phyloP scores from a whole-genome alignment of 2,329 filamentous ascomycete genomes.

The Teratosphaeria gauchensis region DNA sequence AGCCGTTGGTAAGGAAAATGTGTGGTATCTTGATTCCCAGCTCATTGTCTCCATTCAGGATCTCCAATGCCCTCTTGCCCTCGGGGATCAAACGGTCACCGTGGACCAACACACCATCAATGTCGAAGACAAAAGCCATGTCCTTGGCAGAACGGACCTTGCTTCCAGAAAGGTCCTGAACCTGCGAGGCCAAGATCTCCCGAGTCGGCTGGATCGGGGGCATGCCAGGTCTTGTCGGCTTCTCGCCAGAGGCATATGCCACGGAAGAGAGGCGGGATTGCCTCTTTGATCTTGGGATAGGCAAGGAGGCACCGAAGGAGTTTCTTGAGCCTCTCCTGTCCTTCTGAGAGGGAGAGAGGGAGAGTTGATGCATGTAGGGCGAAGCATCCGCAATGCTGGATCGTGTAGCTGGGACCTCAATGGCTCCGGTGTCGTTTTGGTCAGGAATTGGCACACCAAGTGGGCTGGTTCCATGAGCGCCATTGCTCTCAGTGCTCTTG shows the following conservation, averaged over 20 bases:
- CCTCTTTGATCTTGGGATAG: constrained; percentile 62
- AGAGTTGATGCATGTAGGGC: constrained; percentile 65
- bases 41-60: constrained; percentile 67
- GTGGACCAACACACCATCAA: constrained; percentile 66
- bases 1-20: constrained; percentile 68
- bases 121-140: constrained; percentile 75
- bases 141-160: constrained; percentile 64
- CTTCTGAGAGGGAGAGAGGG: constrained; percentile 56
- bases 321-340: constrained; percentile 62
- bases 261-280: constrained; percentile 59
- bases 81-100: constrained; percentile 61
- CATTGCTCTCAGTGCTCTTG: constrained; percentile 18
- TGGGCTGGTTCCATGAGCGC: constrained; percentile 20
- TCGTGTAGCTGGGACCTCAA: constrained; percentile 61
- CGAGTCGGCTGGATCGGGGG: constrained; percentile 51
- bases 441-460: constrained; percentile 36
- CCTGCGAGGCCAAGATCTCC: constrained; percentile 59
- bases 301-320: constrained; percentile 64
- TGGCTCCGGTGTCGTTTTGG: constrained; percentile 37
- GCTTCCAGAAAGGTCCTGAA: constrained; percentile 56
- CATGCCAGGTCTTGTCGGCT: constrained; percentile 45
- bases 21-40: constrained; percentile 68
- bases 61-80: constrained; percentile 56
- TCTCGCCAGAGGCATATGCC: constrained; percentile 37
- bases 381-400: constrained; percentile 59